Percentiles rank a stretch among this genome's conserved stretches.
Conservation (phyloP, 75 land plant genomes). For the Azolla pinnata region DNA sequence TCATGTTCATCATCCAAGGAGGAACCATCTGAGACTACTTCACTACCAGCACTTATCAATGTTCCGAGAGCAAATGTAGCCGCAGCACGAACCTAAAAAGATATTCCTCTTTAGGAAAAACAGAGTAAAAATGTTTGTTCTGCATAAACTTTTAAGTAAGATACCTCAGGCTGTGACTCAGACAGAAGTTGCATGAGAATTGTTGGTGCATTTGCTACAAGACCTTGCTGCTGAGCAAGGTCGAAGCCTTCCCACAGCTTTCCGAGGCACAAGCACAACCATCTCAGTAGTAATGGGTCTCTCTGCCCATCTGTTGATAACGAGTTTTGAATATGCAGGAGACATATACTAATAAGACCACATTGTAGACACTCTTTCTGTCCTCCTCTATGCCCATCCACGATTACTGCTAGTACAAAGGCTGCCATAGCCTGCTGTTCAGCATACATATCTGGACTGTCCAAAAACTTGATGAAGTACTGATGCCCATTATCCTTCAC, state of each 20-base stretch:
- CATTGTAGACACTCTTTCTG: slow-evolving; percentile 81
- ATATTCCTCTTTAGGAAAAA: too few relatives aligned
- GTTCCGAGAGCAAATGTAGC: slow-evolving; percentile 77
- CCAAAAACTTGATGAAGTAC: slow-evolving; percentile 86
- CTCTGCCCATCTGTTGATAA: slow-evolving; percentile 39
- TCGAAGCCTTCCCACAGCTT: slow-evolving; percentile 89
- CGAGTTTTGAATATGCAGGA: slow-evolving; percentile 56
- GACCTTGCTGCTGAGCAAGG: slow-evolving; percentile 56
- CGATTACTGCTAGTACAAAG: slow-evolving; percentile 90
- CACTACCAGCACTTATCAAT: slow-evolving; percentile 44
- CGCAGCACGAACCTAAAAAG: slow-evolving; percentile 80
- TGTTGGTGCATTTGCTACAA: slow-evolving; percentile 57
- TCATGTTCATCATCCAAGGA: slow-evolving; percentile 52
- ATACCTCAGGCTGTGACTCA: slow-evolving; percentile 96
- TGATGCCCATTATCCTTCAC: slow-evolving; percentile 88
- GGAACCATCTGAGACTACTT: slow-evolving; percentile 13
- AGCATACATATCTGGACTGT: slow-evolving; percentile 50
- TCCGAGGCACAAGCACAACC: slow-evolving; percentile 92
- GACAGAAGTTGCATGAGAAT: slow-evolving; percentile 41
- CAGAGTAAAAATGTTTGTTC: too few relatives aligned
- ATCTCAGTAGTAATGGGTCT: slow-evolving; percentile 87
- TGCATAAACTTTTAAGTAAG: background rate
- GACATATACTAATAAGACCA: slow-evolving; percentile 54
- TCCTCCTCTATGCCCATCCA: slow-evolving; percentile 80
- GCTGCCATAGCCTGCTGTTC: slow-evolving; percentile 99